These are phyloP conservation scores for Lasiodiplodia hormozganensis DNA, from an alignment of 2,329 filamentous ascomycete species.

Conservation along the genomic window DNA sequence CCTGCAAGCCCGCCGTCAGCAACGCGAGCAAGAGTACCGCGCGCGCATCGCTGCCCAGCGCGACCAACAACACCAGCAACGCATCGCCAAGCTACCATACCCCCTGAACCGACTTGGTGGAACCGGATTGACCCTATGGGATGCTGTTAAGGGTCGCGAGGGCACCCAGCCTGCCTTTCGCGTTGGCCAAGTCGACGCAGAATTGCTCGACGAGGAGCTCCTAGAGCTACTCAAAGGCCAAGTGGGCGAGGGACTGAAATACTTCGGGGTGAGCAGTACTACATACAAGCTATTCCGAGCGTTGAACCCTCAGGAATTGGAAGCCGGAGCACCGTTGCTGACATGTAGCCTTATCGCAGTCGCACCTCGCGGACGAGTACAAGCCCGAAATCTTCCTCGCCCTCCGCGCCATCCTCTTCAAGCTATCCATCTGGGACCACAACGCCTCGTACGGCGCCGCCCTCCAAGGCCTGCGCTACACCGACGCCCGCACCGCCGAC, in stretches of 20 bases:
- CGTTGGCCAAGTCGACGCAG: constrained; percentile 94
- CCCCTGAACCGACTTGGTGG: constrained; percentile 67
- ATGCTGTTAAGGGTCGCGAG: constrained; percentile 73
- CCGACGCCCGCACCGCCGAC: constrained; percentile 72
- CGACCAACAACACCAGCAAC: constrained; percentile 50
- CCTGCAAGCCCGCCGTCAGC: constrained; percentile 79
- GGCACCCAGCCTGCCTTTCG: constrained; percentile 86
- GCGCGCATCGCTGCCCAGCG: constrained; percentile 59
- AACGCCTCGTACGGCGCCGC: constrained; percentile 93
- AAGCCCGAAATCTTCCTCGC: constrained; percentile 81
- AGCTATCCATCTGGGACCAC: constrained; percentile 95
- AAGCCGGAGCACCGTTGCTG: neutral
- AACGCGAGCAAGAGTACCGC: constrained; percentile 72
- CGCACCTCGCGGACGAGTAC: constrained; percentile 83
- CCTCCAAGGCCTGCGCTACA: constrained; percentile 88
- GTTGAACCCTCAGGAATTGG: too few relatives aligned
- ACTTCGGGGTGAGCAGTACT: constrained; percentile 69
- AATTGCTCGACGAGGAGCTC: constrained; percentile 92
- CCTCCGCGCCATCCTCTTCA: constrained; percentile 83
- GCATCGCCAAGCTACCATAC: constrained; percentile 51
- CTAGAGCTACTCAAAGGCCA: constrained; percentile 84
- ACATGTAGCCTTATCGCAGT: constrained; percentile 36
- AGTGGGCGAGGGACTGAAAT: constrained; percentile 86
- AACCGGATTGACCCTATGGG: constrained; percentile 66
- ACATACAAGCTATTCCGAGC: neutral